Evolutionary conservation across 1,139 yeast species (phyloP).

Genomic region (Diutina siamensis): DNA sequence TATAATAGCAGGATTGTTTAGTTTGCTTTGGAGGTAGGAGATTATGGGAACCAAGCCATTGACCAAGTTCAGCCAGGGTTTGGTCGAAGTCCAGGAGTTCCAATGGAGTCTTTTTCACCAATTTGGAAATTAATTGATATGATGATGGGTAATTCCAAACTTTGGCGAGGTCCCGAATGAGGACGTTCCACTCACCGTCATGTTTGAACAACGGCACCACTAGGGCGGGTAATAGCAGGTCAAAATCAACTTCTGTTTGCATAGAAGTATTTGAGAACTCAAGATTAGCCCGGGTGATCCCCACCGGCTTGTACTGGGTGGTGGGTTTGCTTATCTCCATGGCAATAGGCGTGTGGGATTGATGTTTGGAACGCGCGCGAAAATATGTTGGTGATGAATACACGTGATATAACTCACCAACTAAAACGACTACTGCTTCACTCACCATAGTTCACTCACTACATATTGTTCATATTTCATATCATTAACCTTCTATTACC

Average conservation of each 20-base stretch:
- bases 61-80: conserved; percentile 17
- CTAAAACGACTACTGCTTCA: too few relatives aligned
- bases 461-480: not conserved
- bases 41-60: conserved; percentile 12
- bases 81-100: conserved; percentile 14
- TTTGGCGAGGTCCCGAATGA: conserved; percentile 22
- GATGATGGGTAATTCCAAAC: conserved; percentile 34
- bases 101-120: conserved; percentile 17
- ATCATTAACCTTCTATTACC: not conserved
- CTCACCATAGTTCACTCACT: too few relatives aligned
- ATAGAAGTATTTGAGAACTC: not conserved
- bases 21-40: conserved; percentile 15
- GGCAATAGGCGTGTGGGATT: not conserved
- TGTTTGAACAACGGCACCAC: conserved; percentile 8
- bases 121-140: conserved; percentile 24
- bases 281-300: not conserved
- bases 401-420: too few relatives aligned
- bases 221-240: not conserved
- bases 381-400: not conserved
- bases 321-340: conserved; percentile 2
- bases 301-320: not conserved
- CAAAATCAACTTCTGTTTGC: not conserved
- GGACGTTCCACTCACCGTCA: conserved; percentile 13
- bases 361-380: not conserved
- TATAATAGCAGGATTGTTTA: conserved; percentile 18